Evolutionary conservation across 192 early-diverging fungal species (phyloP).

Genomic region (Linnemannia elongata): DNA sequence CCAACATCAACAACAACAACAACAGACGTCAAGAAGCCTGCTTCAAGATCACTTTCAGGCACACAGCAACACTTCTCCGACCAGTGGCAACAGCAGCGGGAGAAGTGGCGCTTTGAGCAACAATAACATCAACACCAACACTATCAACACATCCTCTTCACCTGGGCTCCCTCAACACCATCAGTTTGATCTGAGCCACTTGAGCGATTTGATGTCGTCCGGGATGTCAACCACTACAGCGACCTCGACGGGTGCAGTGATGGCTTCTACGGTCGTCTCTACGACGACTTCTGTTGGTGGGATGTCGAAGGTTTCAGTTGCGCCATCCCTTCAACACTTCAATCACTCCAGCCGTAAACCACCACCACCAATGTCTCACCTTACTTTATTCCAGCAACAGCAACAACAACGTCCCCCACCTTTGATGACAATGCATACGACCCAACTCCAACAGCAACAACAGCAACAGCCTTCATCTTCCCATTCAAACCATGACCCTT

Average conservation of each 20-base stretch:
- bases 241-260: neutral
- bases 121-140: neutral
- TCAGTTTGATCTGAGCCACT: slow-evolving; percentile 21
- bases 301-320: neutral
- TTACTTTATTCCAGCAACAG: neutral
- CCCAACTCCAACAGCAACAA: neutral
- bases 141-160: neutral
- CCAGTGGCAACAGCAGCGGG: neutral
- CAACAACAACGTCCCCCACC: neutral
- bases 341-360: slow-evolving; percentile 5
- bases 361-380: neutral
- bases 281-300: neutral
- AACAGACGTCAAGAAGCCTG: neutral
- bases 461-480: slow-evolving; percentile 27
- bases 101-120: neutral
- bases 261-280: neutral
- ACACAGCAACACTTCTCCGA: neutral
- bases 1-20: slow-evolving; percentile 15
- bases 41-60: neutral
- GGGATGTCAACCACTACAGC: slow-evolving; percentile 14
- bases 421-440: neutral
- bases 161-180: slow-evolving; percentile 14
- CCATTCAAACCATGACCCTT: slow-evolving; percentile 26
- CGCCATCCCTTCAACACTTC: slow-evolving; percentile 1
- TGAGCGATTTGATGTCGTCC: slow-evolving; percentile 36